Percentiles rank a stretch among this genome's conserved stretches.
Conservation (phyloP, 371 early-diverging fungal species). For the Enterocytospora artemiae region DNA sequence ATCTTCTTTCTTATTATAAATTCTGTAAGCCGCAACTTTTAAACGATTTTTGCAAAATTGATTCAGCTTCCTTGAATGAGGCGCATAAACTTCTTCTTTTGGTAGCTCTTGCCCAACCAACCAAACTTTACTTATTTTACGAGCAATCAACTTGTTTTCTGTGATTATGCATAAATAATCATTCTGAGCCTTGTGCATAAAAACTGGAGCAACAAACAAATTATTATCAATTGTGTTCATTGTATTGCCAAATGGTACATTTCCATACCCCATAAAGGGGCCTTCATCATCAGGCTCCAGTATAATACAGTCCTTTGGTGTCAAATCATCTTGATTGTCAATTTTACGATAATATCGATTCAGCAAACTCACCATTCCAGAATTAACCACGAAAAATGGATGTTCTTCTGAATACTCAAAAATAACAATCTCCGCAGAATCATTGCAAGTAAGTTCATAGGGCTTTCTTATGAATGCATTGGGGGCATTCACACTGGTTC, state of each 20-base stretch:
- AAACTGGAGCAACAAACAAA: conserved; percentile 84
- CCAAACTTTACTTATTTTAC: conserved; percentile 71
- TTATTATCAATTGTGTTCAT: conserved; percentile 81
- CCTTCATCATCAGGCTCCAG: conserved; percentile 84
- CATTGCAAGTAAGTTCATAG: conserved; percentile 76
- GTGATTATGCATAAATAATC: conserved; percentile 61
- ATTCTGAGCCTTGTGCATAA: conserved; percentile 63
- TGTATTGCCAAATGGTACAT: conserved; percentile 77
- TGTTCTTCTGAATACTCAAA: conserved; percentile 92
- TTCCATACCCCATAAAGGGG: conserved; percentile 73
- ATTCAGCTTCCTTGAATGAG: conserved; percentile 85
- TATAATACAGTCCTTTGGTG: conserved; percentile 58
- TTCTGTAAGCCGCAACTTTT: conserved; percentile 62
- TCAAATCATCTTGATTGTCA: conserved; percentile 42
- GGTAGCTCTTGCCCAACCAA: conserved; percentile 93
- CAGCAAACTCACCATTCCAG: conserved; percentile 88
- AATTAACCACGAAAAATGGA: conserved; percentile 81
- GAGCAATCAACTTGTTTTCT: conserved; percentile 60
- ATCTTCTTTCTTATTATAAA: conserved; percentile 59
- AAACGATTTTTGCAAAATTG: conserved; percentile 77
- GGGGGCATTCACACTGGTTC: background rate
- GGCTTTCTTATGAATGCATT: conserved; percentile 69
- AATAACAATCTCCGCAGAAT: conserved; percentile 69
- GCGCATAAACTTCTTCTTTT: conserved; percentile 81
- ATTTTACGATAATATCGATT: conserved; percentile 88